Conservation (phyloP, 2,329 filamentous ascomycete genomes). For the Scedosporium dehoogii region DNA sequence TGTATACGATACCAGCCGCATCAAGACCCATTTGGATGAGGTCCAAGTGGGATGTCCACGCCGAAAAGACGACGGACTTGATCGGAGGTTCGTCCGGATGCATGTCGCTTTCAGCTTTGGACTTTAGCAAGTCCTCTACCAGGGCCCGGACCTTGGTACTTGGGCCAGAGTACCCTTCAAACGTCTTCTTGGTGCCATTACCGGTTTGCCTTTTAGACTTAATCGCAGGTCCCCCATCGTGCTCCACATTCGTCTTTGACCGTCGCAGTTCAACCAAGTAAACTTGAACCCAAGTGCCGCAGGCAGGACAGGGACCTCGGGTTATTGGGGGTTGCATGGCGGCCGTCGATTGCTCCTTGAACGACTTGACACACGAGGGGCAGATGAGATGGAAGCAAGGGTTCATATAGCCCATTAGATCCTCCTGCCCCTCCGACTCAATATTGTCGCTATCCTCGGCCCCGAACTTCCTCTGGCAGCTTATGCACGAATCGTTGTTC, state of each 20-base stretch:
- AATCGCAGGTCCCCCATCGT: slow-evolving; percentile 35
- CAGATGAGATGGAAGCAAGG: slow-evolving; percentile 84
- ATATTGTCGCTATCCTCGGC: slow-evolving; percentile 44
- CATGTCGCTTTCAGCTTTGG: slow-evolving; percentile 50
- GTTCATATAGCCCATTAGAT: slow-evolving; percentile 69
- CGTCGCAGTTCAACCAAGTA: slow-evolving; percentile 60
- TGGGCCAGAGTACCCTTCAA: slow-evolving; percentile 66
- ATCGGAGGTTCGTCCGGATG: slow-evolving; percentile 61
- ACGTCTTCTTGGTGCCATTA: slow-evolving; percentile 15
- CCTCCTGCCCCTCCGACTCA: slow-evolving; percentile 48
- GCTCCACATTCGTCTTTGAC: slow-evolving; percentile 45
- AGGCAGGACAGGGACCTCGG: slow-evolving; percentile 55
- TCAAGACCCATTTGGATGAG: slow-evolving; percentile 77
- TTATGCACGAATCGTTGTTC: slow-evolving; percentile 62
- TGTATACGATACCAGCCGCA: slow-evolving; percentile 54
- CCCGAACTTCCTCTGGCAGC: slow-evolving; percentile 58
- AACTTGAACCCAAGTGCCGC: slow-evolving; percentile 52
- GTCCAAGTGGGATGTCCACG: slow-evolving; percentile 93
- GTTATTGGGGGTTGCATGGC: slow-evolving; percentile 24
- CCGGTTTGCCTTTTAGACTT: slow-evolving; percentile 19
- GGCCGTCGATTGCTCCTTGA: slow-evolving; percentile 42
- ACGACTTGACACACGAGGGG: slow-evolving; percentile 55
- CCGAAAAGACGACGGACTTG: slow-evolving; percentile 91
- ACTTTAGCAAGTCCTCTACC: slow-evolving; percentile 59
- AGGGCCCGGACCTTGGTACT: slow-evolving; percentile 87